These are phyloP conservation scores for Phytophthora parvispora DNA, from an alignment of 352 stramenopile genomes.

Conservation along the genomic window DNA sequence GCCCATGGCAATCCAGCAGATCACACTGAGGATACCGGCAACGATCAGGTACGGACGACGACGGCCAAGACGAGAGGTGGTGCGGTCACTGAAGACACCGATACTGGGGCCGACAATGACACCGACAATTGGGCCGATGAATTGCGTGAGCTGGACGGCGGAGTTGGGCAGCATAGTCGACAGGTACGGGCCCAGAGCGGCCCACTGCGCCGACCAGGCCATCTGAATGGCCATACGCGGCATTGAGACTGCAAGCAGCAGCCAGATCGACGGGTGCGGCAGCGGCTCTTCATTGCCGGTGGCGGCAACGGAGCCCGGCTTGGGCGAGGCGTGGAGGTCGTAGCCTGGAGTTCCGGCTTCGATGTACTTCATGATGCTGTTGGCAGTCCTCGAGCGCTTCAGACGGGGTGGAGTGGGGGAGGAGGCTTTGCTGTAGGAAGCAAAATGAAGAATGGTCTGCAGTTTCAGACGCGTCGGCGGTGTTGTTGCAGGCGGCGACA, in stretches of 20 bases:
- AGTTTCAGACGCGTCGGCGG: slow-evolving; percentile 6
- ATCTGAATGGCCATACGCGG: slow-evolving; percentile 43
- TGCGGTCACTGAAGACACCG: slow-evolving; percentile 43
- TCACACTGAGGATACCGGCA: slow-evolving; percentile 40
- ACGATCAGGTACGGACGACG: slow-evolving; percentile 49
- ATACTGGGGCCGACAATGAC: slow-evolving; percentile 33
- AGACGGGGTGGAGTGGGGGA: slow-evolving; percentile 1
- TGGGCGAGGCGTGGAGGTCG: slow-evolving; percentile 31
- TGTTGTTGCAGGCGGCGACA: slow-evolving; percentile 11
- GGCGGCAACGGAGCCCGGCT: slow-evolving; percentile 19
- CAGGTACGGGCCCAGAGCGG: slow-evolving; percentile 53
- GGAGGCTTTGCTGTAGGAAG: slow-evolving; percentile 23
- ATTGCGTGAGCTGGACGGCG: slow-evolving; percentile 41
- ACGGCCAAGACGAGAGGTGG: slow-evolving; percentile 49
- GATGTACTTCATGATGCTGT: slow-evolving; percentile 30
- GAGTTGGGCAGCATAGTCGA: slow-evolving; percentile 50
- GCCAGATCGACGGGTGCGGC: slow-evolving; percentile 33
- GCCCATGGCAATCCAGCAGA: slow-evolving; percentile 68
- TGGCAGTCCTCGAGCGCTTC: slow-evolving; percentile 7
- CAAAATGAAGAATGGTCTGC: slow-evolving; percentile 35
- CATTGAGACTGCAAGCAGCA: slow-evolving; percentile 33
- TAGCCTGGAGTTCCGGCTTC: slow-evolving; percentile 33
- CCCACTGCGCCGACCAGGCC: slow-evolving; percentile 40
- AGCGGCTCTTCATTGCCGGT: slow-evolving; percentile 29
- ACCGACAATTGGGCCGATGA: slow-evolving; percentile 36